Conservation (phyloP, 106 monocot genomes). For the Dendrobium nobile region DNA sequence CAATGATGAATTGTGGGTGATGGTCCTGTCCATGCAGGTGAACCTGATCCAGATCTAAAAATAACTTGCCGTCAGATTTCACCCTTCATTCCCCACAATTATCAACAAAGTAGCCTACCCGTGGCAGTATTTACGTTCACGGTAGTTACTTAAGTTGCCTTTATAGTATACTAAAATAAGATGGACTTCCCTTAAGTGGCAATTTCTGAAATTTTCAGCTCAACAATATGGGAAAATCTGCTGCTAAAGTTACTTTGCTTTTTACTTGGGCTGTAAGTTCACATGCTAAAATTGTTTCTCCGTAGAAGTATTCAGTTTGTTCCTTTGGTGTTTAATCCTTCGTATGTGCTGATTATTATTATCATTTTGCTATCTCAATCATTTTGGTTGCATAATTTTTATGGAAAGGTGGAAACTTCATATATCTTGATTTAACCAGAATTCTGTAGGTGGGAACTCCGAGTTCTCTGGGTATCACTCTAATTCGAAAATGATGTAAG, state of each 20-base stretch:
- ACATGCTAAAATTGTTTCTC: conserved; percentile 3
- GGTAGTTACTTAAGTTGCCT: conserved; percentile 22
- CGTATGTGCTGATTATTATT: background rate
- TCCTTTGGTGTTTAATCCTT: background rate
- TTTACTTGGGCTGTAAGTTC: conserved; percentile 96
- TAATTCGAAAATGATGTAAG: conserved; percentile 78
- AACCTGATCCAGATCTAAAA: conserved; percentile 86
- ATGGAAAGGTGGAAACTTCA: conserved; percentile 1
- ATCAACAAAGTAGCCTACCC: conserved; percentile 80
- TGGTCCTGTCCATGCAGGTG: conserved; percentile 41
- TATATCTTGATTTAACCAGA: conserved; percentile 40
- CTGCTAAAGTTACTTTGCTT: conserved; percentile 78
- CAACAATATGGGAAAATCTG: conserved; percentile 50
- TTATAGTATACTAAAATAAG: background rate
- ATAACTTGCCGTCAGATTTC: conserved; percentile 87
- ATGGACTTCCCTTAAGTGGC: background rate
- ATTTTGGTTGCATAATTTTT: background rate
- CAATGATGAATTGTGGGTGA: background rate
- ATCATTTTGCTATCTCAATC: background rate
- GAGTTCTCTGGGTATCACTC: conserved; percentile 78
- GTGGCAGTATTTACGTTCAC: conserved; percentile 80
- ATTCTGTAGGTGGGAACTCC: conserved; percentile 91
- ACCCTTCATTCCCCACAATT: conserved; percentile 96
- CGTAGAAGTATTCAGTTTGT: background rate
- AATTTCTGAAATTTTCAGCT: conserved; percentile 42